Conservation (phyloP, 257 asterid genomes). For the Solanum infundibuliforme region DNA sequence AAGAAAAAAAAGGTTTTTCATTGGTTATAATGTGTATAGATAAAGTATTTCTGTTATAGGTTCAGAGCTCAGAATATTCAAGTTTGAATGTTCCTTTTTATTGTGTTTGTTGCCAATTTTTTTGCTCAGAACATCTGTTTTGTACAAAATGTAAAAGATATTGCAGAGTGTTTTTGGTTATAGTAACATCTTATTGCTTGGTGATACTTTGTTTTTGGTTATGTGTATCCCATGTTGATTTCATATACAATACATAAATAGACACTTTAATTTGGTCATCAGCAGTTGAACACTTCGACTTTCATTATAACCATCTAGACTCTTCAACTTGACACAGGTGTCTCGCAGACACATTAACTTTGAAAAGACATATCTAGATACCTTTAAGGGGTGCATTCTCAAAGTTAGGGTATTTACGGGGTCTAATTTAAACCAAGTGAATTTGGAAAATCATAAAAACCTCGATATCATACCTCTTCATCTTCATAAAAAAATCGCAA, state of each 20-base stretch:
- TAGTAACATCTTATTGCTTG: neutral
- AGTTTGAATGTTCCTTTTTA: neutral
- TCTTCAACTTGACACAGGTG: neutral
- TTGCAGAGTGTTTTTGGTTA: neutral
- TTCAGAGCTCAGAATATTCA: neutral
- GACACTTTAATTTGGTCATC: neutral
- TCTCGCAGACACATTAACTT: neutral
- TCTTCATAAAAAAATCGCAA: neutral
- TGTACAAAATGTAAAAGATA: neutral
- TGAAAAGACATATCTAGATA: neutral
- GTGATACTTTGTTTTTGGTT: neutral
- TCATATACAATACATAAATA: neutral
- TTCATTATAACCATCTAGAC: neutral
- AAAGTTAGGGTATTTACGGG: neutral
- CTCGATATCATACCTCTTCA: neutral
- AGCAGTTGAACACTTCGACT: neutral
- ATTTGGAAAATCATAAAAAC: too few relatives aligned
- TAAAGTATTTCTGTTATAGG: neutral
- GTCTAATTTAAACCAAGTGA: neutral
- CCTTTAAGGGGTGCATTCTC: neutral
- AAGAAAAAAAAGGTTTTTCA: neutral
- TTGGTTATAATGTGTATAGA: neutral
- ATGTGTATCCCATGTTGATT: neutral
- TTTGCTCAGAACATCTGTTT: neutral
- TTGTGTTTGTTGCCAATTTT: neutral